Evolutionary conservation across 1,284 basidiomycete genomes (phyloP), one percentile per base, ranked within the genome.

Genomic region (Ceratobasidium papillatum): DNA sequence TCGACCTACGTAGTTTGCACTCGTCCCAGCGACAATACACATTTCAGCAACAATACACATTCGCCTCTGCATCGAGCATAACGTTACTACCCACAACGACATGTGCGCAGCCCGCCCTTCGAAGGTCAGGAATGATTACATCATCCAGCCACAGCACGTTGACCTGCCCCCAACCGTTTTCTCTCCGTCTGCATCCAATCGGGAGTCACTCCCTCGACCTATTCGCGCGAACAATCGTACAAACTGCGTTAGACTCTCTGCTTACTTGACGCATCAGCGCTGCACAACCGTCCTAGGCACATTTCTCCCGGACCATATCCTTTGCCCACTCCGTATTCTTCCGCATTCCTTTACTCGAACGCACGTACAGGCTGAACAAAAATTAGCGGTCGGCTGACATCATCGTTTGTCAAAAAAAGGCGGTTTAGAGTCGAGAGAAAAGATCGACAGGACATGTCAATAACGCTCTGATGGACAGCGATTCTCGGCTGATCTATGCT

Each of bases 401-500:
- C 59, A 61, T 52, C 51, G 51, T 30, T 52, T 52, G 51, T 52
- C 51, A 52, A 52, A 30, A 52, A 49, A 49, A 3, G 5, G n/a
- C 51, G 59, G 41, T 22, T 59, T 61, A 61, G 59, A 61, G 59
- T 61, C 30, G 38, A 5, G 45, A 47, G 45, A 25, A 51, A 25
- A 25, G 59, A 61, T 61, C 36, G 59, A 61, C 59, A 61, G 59
- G 34, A 61, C 56, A 1, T 61, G 59, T 61, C 34, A 38, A 61
- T 25, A 36, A 38, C 4, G 2, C 36, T 17, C 36, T 61, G 59
- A 61, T 61, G 36, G 36, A 19, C 51, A 38, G 59, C 34, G 36
- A 41, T 61, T 61, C 34, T 61, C 59, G 34, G 59, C 59, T 61
- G 59, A 61, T 61, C 59, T 3, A 12, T 61, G 3, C 22, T 34